phyloP scores from a whole-genome alignment of 768 basidiomycete species.

The Cyclocybe cylindracea region DNA sequence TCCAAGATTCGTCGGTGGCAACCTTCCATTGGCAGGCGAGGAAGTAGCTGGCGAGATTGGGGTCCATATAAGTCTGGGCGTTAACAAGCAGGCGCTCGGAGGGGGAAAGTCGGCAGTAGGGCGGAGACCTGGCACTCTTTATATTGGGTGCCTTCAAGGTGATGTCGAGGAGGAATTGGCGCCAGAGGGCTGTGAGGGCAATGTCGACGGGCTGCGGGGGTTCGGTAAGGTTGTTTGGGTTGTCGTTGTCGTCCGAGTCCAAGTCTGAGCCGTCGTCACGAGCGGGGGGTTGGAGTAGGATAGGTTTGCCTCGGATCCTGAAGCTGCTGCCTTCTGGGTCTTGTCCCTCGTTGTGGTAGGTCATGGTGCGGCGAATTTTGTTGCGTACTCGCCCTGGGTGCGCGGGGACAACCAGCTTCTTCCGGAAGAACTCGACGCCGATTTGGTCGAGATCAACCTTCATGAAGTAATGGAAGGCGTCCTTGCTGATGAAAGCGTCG shows the following conservation, averaged over 20 bases:
- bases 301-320: background rate
- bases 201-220: conserved; percentile 6
- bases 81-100: conserved; percentile 1
- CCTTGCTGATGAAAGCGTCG: background rate
- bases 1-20: conserved; percentile 1
- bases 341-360: background rate
- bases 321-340: conserved; percentile 1
- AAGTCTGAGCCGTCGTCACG: conserved; percentile 9
- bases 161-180: conserved; percentile 19
- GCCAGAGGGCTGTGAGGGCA: conserved; percentile 12
- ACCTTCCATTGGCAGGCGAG: background rate
- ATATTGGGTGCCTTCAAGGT: conserved; percentile 12
- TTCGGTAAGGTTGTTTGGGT: background rate
- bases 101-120: conserved; percentile 10
- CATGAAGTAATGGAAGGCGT: conserved; percentile 11
- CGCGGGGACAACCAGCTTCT: background rate
- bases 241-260: background rate
- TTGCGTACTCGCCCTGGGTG: background rate
- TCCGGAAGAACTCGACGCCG: background rate
- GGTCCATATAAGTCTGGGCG: conserved; percentile 12
- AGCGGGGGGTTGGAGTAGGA: background rate
- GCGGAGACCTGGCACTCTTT: background rate
- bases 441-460: background rate
- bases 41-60: conserved; percentile 12
- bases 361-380: background rate